These are phyloP conservation scores for Pseudogymnoascus verrucosus DNA, from an alignment of 2,329 filamentous ascomycete species.

Conservation along the genomic window DNA sequence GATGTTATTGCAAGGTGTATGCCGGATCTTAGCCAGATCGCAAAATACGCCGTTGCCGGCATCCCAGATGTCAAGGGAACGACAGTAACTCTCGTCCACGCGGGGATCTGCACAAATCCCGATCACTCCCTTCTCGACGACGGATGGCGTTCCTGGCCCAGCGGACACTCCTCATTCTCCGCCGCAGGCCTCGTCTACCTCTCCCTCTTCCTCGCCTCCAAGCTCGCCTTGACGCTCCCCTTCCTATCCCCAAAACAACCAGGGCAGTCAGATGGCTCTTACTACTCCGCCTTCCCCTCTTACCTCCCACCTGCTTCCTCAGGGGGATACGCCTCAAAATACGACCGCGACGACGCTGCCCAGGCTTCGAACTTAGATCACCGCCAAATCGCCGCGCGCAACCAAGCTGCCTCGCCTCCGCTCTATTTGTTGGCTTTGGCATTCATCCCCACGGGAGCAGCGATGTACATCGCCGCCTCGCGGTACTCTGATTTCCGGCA, in stretches of 20 bases:
- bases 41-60: slow-evolving; percentile 55
- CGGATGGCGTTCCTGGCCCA: slow-evolving; percentile 79
- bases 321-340: slow-evolving; percentile 5
- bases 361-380: slow-evolving; percentile 17
- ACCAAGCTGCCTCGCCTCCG: slow-evolving; percentile 73
- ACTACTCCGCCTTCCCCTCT: slow-evolving; percentile 66
- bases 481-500: slow-evolving; percentile 86
- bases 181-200: slow-evolving; percentile 79
- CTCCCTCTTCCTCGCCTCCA: slow-evolving; percentile 77
- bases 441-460: slow-evolving; percentile 62
- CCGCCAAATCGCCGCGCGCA: slow-evolving; percentile 48
- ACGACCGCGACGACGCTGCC: background rate
- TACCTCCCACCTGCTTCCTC: slow-evolving; percentile 46
- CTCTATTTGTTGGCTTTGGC: slow-evolving; percentile 66
- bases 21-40: slow-evolving; percentile 61
- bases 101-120: slow-evolving; percentile 56
- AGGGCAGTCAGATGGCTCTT: slow-evolving; percentile 26
- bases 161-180: slow-evolving; percentile 66
- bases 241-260: slow-evolving; percentile 44
- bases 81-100: slow-evolving; percentile 63
- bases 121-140: slow-evolving; percentile 57
- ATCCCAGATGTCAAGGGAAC: slow-evolving; percentile 40
- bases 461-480: slow-evolving; percentile 75
- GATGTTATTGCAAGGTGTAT: slow-evolving; percentile 63
- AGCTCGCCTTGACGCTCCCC: slow-evolving; percentile 67